Evolutionary conservation across 2,329 filamentous ascomycete genomes (phyloP).

Genomic region (Pyrenochaeta sp.): DNA sequence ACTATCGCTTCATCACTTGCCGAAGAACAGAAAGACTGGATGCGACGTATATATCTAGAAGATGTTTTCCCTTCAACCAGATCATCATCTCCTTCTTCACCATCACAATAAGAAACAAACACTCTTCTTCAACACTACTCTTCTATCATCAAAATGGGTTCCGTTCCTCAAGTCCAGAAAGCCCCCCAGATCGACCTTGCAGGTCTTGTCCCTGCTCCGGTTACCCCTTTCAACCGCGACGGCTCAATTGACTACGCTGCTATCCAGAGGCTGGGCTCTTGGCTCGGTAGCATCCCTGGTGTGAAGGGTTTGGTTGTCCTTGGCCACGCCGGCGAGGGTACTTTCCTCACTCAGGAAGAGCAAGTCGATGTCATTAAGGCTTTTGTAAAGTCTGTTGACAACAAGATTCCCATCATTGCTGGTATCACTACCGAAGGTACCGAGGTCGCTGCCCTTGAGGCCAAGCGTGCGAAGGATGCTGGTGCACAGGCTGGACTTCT

Average conservation of each 20-base stretch:
- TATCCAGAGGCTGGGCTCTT: slow-evolving; percentile 61
- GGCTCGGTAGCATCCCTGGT: slow-evolving; percentile 60
- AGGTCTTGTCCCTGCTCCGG: slow-evolving; percentile 60
- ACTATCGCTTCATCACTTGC: too few species aligned
- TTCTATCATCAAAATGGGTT: slow-evolving; percentile 26
- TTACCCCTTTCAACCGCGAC: slow-evolving; percentile 60
- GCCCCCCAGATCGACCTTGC: slow-evolving; percentile 53
- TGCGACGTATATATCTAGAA: too few species aligned
- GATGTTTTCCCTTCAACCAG: too few species aligned
- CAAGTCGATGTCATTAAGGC: slow-evolving; percentile 60
- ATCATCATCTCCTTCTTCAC: slow-evolving; percentile 6
- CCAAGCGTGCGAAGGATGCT: slow-evolving; percentile 59
- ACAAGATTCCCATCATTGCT: slow-evolving; percentile 61
- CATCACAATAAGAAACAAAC: too few species aligned
- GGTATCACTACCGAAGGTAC: slow-evolving; percentile 63
- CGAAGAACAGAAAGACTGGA: too few species aligned
- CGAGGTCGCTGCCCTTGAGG: slow-evolving; percentile 60
- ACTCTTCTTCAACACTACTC: neutral
- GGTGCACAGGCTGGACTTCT: slow-evolving; percentile 60
- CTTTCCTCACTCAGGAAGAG: slow-evolving; percentile 60
- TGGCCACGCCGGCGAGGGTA: slow-evolving; percentile 63
- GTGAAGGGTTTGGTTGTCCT: slow-evolving; percentile 63
- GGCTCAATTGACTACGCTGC: slow-evolving; percentile 60
- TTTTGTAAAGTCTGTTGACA: slow-evolving; percentile 61
- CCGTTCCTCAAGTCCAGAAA: slow-evolving; percentile 29